Percentiles rank a stretch among this genome's conserved stretches.
These are phyloP conservation scores for Lagerstroemia speciosa DNA, from an alignment of 345 rosid species.

Conservation along the genomic window DNA sequence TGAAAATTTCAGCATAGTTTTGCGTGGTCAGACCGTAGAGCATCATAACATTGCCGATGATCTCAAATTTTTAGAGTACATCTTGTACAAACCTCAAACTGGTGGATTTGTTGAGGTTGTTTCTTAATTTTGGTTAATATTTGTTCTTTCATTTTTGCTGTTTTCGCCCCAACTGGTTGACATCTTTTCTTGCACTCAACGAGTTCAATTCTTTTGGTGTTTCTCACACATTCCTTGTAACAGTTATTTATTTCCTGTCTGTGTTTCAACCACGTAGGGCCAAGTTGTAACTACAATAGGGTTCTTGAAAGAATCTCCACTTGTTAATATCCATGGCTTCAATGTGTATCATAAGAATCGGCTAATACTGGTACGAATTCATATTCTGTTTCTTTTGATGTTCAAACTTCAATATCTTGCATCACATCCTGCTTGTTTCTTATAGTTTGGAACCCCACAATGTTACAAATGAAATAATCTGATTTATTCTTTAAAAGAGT, in stretches of 20 bases:
- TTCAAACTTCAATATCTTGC: not conserved
- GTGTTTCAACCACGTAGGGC: slow-evolving; percentile 40
- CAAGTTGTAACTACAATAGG: slow-evolving; percentile 76
- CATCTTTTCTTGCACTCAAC: not conserved
- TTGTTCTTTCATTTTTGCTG: slow-evolving; percentile 6
- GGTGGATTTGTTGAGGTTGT: slow-evolving; percentile 61
- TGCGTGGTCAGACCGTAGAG: slow-evolving; percentile 69
- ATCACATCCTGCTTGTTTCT: not conserved
- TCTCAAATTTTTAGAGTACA: slow-evolving; percentile 68
- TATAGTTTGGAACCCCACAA: not conserved
- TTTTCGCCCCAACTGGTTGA: slow-evolving; percentile 3
- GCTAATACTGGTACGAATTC: slow-evolving; percentile 53
- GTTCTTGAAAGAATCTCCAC: slow-evolving; percentile 88
- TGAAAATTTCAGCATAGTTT: slow-evolving; percentile 47
- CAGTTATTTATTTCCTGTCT: not conserved
- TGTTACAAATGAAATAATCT: not conserved
- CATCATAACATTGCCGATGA: slow-evolving; percentile 84
- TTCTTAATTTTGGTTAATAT: not conserved
- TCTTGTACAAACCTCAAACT: slow-evolving; percentile 71
- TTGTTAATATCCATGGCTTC: slow-evolving; percentile 63
- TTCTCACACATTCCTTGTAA: not conserved
- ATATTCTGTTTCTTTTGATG: not conserved
- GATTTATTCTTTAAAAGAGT: not conserved
- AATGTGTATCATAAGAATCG: slow-evolving; percentile 91
- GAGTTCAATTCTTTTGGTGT: not conserved